Evolutionary conservation across 306 rosid species (phyloP), one percentile per base, ranked within the genome.

Genomic region (Prunus fruticosa): DNA sequence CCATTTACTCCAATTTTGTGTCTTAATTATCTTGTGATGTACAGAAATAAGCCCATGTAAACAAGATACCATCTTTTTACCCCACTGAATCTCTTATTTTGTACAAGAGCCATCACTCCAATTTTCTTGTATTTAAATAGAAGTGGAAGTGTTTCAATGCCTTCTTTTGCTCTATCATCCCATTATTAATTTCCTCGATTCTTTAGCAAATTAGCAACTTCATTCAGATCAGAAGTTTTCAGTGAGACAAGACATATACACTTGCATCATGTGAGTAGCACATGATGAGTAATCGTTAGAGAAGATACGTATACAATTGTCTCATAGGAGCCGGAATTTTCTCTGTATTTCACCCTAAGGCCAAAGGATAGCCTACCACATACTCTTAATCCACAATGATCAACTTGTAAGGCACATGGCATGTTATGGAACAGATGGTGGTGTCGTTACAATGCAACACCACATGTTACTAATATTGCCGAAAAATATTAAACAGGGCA

Each of bases 1-100:
- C 58, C 79, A 22, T 83, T 60, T 67, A 75, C 87, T 32, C 89
- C 87, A 2, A 22, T 86, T 67, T 71, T 86, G 76, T 86, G 89
- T 74, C 89, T 56, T 86, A 22, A 71, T 64, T 68, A 43, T 41
- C 8, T 30, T 65, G 6, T 18, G 9, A 34, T 62, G 28, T 38
- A 27, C 70, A 63, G 25, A 38, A 79, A 61, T 62, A 45, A 72
- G 10, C 25, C 69, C 69, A 30, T 67, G 4, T 49, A 68, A 46
- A 60, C 65, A 20, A 20, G 65, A 60, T 74, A 61, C 76, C 9
- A 6, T 38, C 43, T 3, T 16, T 14, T 6, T 15, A 7, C 67
- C 43, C 43, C 20, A 62, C 4, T 2, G n/a, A 25, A 23, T 60
- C n/a, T 60, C 34, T 25, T 60, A 25, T 23, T 12, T 27, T 74